Percentiles rank a stretch among this genome's conserved stretches.
phyloP scores from a whole-genome alignment of 495 filamentous ascomycete species.

The Hypoxylon lenormandii region DNA sequence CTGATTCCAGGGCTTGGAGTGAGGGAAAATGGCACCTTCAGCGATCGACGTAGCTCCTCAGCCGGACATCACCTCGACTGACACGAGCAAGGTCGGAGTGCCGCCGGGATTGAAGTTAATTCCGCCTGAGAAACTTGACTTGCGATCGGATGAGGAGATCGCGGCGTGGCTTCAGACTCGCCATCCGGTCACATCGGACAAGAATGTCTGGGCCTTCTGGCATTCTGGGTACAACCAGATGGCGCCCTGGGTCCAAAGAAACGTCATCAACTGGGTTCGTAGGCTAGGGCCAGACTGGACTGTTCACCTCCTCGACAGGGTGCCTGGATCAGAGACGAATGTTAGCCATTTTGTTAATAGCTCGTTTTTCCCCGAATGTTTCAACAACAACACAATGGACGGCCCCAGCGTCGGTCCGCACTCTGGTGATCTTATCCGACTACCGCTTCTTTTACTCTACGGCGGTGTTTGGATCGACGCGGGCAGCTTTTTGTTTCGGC shows the following conservation, averaged over 20 bases:
- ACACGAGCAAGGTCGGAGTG: conserved; percentile 23
- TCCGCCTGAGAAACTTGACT: conserved; percentile 40
- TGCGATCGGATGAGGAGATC: conserved; percentile 47
- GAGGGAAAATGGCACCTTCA: conserved; percentile 36
- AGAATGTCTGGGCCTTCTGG: conserved; percentile 62
- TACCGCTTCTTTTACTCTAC: conserved; percentile 53
- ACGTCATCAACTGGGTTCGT: conserved; percentile 54
- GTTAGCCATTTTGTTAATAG: conserved; percentile 46
- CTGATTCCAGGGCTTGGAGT: background rate
- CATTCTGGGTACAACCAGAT: conserved; percentile 51
- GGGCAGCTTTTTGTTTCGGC: conserved; percentile 54
- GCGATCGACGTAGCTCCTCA: conserved; percentile 21
- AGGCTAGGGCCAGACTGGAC: conserved; percentile 49
- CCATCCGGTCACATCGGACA: conserved; percentile 55
- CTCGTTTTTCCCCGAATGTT: conserved; percentile 51
- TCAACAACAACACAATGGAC: conserved; percentile 53
- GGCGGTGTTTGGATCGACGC: conserved; percentile 59
- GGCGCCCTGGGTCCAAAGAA: conserved; percentile 54
- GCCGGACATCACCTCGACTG: conserved; percentile 8
- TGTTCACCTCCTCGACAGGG: conserved; percentile 47
- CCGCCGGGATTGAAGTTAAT: conserved; percentile 42
- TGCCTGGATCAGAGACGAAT: conserved; percentile 45
- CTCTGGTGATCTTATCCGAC: conserved; percentile 54
- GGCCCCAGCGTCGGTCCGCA: conserved; percentile 52
- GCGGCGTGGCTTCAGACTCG: conserved; percentile 40